Evolutionary conservation across 78 protist genomes (phyloP).

Genomic region (Dictyostelium capitatum): DNA sequence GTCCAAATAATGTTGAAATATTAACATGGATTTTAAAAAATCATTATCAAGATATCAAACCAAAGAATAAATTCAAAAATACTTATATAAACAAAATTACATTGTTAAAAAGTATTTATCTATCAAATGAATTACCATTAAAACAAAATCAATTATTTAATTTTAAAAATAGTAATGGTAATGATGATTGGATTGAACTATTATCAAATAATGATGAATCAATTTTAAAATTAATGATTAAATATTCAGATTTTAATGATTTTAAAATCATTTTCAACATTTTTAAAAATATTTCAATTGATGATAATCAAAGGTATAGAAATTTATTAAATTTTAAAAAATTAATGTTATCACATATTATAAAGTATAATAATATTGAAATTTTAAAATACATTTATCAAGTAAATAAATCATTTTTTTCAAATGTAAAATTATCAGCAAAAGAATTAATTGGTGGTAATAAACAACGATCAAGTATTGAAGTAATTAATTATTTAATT

Average conservation of each 20-base stretch:
- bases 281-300: not conserved
- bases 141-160: no score
- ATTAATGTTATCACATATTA: not conserved
- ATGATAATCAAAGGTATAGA: not conserved
- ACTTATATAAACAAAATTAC: not conserved
- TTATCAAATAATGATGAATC: not conserved
- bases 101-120: not conserved
- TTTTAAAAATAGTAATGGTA: no score
- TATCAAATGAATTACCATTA: not conserved
- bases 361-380: not conserved
- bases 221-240: not conserved
- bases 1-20: not conserved
- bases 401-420: not conserved
- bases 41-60: not conserved
- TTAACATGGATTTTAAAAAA: not conserved
- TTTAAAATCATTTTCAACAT: not conserved
- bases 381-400: not conserved
- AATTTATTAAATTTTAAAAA: not conserved
- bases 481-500: not conserved
- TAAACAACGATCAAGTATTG: not conserved
- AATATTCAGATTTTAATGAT: not conserved
- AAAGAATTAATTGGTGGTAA: not conserved
- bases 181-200: not conserved
- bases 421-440: not conserved
- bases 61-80: not conserved